phyloP scores from a whole-genome alignment of 805 yeast species.

The Suhomyces pyralidae region DNA sequence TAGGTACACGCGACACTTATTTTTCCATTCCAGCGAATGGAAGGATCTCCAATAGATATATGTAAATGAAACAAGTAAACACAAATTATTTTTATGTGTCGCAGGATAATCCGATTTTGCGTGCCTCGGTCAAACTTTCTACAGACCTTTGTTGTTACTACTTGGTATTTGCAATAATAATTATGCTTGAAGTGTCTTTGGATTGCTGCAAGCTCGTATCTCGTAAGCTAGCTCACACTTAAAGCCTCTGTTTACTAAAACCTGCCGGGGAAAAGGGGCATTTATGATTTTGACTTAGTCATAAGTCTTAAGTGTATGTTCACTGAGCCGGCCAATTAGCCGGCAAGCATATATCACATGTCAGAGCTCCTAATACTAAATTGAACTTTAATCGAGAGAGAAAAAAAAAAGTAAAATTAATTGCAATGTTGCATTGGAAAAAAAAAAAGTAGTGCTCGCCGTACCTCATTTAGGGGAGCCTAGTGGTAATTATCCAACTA shows the following conservation, averaged over 20 bases:
- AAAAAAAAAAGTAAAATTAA: background rate
- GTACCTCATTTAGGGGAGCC: background rate
- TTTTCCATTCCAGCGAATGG: background rate
- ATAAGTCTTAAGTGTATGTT: background rate
- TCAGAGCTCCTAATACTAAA: background rate
- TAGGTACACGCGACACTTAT: background rate
- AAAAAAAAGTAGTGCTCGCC: background rate
- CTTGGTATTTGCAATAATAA: background rate
- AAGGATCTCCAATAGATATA: background rate
- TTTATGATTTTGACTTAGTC: background rate
- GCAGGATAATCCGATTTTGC: background rate
- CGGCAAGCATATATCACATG: background rate
- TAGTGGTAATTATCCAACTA: background rate
- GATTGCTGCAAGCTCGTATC: background rate
- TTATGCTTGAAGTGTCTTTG: background rate
- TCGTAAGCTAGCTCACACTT: background rate
- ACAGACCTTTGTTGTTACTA: background rate
- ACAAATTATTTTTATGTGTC: background rate
- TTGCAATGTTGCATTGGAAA: background rate
- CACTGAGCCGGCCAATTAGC: background rate
- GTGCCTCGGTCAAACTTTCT: background rate
- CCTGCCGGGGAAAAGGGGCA: background rate
- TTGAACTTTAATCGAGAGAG: background rate
- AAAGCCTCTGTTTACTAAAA: background rate
- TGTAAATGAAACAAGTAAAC: background rate